Conservation (phyloP, 495 filamentous ascomycete species). For the Staphylotrichum tortipilum region DNA sequence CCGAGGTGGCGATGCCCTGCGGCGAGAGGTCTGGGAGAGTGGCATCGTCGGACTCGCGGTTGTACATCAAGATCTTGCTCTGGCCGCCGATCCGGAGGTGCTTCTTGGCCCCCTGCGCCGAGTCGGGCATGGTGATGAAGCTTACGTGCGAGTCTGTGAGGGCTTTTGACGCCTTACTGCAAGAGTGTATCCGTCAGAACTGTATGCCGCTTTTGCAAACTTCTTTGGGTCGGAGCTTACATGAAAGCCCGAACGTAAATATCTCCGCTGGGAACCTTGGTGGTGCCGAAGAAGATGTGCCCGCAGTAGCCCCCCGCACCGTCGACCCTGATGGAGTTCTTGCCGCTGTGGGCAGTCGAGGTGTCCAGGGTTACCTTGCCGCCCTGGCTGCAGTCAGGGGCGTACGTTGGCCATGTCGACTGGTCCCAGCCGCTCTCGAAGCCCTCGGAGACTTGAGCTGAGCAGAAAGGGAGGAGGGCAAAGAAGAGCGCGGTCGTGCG, state of each 20-base stretch:
- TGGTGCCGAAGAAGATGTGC: conserved; percentile 53
- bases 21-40: conserved; percentile 51
- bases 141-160: conserved; percentile 47
- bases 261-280: conserved; percentile 45
- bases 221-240: conserved; percentile 28
- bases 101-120: conserved; percentile 43
- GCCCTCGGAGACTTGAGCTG: conserved; percentile 43
- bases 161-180: conserved; percentile 43
- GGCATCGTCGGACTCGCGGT: conserved; percentile 52
- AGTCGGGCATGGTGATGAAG: conserved; percentile 58
- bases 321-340: conserved; percentile 46
- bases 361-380: conserved; percentile 46
- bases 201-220: conserved; percentile 13
- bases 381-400: conserved; percentile 48
- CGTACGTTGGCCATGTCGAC: conserved; percentile 47
- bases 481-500: conserved; percentile 32
- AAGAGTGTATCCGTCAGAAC: conserved; percentile 1
- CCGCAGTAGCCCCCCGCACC: conserved; percentile 50
- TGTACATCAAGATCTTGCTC: conserved; percentile 50
- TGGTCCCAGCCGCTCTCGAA: conserved; percentile 49
- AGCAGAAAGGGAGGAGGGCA: conserved; percentile 36
- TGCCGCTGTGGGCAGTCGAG: conserved; percentile 43
- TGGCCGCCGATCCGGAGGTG: conserved; percentile 53
- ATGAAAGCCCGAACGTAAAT: conserved; percentile 46
- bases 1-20: conserved; percentile 45